Base-by-base conservation (phyloP, 768 basidiomycete species). In the Mycena belliarum region DNA sequence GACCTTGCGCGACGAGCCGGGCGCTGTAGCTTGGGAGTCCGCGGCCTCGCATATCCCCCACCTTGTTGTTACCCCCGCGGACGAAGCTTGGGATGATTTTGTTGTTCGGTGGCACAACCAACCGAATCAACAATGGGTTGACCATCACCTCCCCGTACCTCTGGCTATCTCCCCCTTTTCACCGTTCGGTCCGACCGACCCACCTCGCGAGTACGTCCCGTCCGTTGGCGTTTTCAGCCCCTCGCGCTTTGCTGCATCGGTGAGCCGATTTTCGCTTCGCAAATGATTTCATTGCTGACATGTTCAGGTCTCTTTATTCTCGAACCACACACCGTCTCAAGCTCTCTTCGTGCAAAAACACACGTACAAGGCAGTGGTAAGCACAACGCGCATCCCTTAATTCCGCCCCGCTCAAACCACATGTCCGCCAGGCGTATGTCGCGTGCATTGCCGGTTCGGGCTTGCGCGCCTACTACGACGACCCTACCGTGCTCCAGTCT, bases 21-120 rank as follows among this genome's bases (percentile, higher is more conserved):
- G 37, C 41, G 37, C 56, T 26, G 21, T 63, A 9, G 26, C 59
- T 20, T 58, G 57, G 48, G 57, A 55, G 35, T 32, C 49, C 53
- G 43, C 41, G 18, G 15, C 29, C 6, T n/a, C 47, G 15, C 43
- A 35, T 10, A 3, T 73, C 1, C 83, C 83, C 0, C 81, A 82
- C 66, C 80, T 86, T 52, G 80, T 82, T 48, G 76, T 85, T 43
- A 79, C 81, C n/a, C 75, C 77, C 37, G 75, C 77, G 49, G 69
- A 73, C 52, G 73, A 78, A 42, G 63, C 59, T 2, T 68, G 69
- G 61, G 70, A 76, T 32, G 77, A 76, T 52, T 67, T 70, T 38
- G 68, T 65, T 29, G 68, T 65, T 6, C 69, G 71, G 2, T 73
- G 71, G 64, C 63, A 67, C 15, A 82, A 80, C 60, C 69, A 74